Evolutionary conservation across 148 eudicot genomes (phyloP).

Genomic region (Rhododendron vialii): DNA sequence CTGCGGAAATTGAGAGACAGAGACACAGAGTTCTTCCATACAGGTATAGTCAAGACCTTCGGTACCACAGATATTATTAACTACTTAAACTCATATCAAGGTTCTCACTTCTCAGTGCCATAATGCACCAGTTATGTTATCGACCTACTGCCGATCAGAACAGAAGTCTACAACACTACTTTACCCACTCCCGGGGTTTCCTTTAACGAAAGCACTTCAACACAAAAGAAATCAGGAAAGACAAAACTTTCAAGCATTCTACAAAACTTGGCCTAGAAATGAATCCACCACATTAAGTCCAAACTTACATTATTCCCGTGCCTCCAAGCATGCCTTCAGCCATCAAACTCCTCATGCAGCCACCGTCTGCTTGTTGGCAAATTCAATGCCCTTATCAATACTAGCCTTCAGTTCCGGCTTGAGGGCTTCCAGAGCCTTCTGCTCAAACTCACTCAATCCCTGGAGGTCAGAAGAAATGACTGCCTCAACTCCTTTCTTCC

Average conservation of each 20-base stretch:
- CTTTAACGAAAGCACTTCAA: constrained; percentile 8
- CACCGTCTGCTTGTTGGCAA: constrained; percentile 63
- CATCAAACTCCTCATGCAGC: constrained; percentile 28
- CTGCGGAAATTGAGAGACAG: neutral
- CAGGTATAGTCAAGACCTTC: neutral
- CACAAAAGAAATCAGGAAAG: constrained; percentile 15
- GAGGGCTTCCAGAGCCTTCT: constrained; percentile 66
- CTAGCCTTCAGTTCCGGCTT: constrained; percentile 76
- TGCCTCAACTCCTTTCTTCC: constrained; percentile 70
- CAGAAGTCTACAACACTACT: constrained; percentile 21
- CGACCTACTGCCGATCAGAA: constrained; percentile 11
- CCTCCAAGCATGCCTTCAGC: neutral
- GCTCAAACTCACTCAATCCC: constrained; percentile 68
- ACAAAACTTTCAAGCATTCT: constrained; percentile 10
- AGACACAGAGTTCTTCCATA: neutral
- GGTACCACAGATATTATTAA: neutral
- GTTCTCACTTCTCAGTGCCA: neutral
- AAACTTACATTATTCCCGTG: neutral
- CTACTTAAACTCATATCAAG: neutral
- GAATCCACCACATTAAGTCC: neutral
- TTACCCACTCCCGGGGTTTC: constrained; percentile 13
- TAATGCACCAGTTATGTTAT: neutral
- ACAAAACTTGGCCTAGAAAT: constrained; percentile 23
- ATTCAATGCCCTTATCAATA: constrained; percentile 73
- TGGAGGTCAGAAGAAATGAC: constrained; percentile 61